Evolutionary conservation across 2,329 filamentous ascomycete species (phyloP).

Genomic region (Hirsutella thompsonii): DNA sequence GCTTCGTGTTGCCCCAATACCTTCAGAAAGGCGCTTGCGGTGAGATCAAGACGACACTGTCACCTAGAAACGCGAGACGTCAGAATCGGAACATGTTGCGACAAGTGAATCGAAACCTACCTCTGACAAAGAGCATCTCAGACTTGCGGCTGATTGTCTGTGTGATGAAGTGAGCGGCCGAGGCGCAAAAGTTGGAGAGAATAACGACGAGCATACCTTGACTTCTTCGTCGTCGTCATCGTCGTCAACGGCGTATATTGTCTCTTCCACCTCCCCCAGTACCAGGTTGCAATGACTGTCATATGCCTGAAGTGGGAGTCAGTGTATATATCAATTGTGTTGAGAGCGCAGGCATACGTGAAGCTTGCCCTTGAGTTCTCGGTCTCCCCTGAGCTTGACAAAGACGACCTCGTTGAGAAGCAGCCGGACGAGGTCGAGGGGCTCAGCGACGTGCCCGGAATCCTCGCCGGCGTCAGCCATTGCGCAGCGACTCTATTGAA

Average conservation of each 20-base stretch:
- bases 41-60: conserved; percentile 61
- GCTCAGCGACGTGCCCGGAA: conserved; percentile 65
- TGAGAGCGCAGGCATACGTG: conserved; percentile 49
- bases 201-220: conserved; percentile 37
- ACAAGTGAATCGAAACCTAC: conserved; percentile 33
- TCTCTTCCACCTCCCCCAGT: conserved; percentile 92
- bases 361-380: conserved; percentile 87
- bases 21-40: conserved; percentile 37
- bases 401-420: conserved; percentile 93
- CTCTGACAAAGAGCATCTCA: conserved; percentile 97
- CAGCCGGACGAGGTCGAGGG: conserved; percentile 88
- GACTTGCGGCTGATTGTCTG: conserved; percentile 93
- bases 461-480: conserved; percentile 83
- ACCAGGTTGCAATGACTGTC: conserved; percentile 98
- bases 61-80: conserved; percentile 33
- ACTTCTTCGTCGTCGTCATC: conserved; percentile 69
- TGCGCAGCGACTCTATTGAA: not conserved
- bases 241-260: conserved; percentile 85
- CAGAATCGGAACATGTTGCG: conserved; percentile 5
- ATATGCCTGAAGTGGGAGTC: conserved; percentile 57
- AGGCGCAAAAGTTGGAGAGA: too few species aligned
- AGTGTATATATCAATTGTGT: conserved; percentile 1
- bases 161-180: conserved; percentile 5
- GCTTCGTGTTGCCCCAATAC: too few species aligned
- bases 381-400: conserved; percentile 90